Evolutionary conservation across 345 rosid genomes (phyloP), one percentile per base, ranked within the genome.

Genomic region (Pistacia integerrima): DNA sequence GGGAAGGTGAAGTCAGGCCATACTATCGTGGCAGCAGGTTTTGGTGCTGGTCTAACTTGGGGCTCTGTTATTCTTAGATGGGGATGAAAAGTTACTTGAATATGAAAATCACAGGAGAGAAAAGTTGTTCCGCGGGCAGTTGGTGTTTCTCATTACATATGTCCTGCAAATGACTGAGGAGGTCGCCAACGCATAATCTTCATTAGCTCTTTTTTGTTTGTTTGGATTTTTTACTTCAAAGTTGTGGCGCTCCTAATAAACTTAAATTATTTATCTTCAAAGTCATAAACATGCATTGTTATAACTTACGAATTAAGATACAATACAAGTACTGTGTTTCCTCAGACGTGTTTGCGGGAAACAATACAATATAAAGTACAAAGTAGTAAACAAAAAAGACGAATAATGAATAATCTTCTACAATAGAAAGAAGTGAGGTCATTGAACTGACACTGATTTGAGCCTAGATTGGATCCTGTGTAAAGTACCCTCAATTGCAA

Each of bases 1-100:
- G 98, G 98, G 14, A 92, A 90, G 83, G 94, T 96, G 82, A 90
- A 90, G 84, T 57, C 89, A 13, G 94, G 99, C 36, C 91, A 96
- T 66, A 84, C 83, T 12, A 90, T 93, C 28, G 97, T 95, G 0
- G 52, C 97, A 46, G 93, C 98, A 13, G 98, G 98, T 65, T 96
- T 92, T 51, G 98, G 99, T 57, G 99, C 97, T 2, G 99, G 98
- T 72, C 88, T 96, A 76, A 96, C 97, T 49, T 91, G 98, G 99
- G 99, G 93, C 61, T 92, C 99, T 61, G 97, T 94, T 22, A 85
- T 96, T 57, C 3, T 93, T 65, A 80, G 97, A 84, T 96, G 99
- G 97, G 92, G 91, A 51, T 92, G 82, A 89, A n/a, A 38, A 25
- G 38, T 20, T n/a, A 57, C 66, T 6, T 25, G 74, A 59, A 68